Base-by-base conservation (phyloP, 2,329 filamentous ascomycete species). In the Helotiales sp. region DNA sequence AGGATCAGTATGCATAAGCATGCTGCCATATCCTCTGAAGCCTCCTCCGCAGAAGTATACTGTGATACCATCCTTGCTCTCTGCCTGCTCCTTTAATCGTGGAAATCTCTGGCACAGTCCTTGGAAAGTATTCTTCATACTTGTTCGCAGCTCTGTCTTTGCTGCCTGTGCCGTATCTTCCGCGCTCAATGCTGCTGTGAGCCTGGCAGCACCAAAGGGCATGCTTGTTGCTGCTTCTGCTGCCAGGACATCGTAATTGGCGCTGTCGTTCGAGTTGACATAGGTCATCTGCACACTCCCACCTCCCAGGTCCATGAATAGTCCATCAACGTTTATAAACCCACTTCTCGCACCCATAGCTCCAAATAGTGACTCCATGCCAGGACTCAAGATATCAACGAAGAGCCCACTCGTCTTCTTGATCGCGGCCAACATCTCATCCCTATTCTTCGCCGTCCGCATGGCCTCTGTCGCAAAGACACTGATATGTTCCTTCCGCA, bases 391-490 rank as follows among this genome's bases (percentile, higher is more conserved):
- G 60, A 96, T 79, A 50, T 84, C 80, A 0, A 96, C 89, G 0
- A 78, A 77, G 74, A 92, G 86, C 1, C 86, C 89, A 0, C 86
- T 87, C 2, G 77, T 76, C 2, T 77, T 70, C 42, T 80, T 77
- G 62, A 97, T 93, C 30, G 81, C 79, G 0, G 75, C 71, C 1
- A 90, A 78, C 74, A 95, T 91, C 1, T 84, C 81, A 19, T 77
- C 77, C 0, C 87, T 85, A 68, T 97, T 97, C 57, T 82, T 73
- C 5, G 93, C 91, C 24, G 86, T 90, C 44, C 93, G 85, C 71
- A 93, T 95, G 3, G 93, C 93, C 73, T 96, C 93, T 0, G 93
- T 97, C 19, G 92, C 93, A 40, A 97, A 83, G 9, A 96, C 83
- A 19, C 83, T 82, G 59, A 93, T 83, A 62, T 92, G 86, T 31